Evolutionary conservation across 129 eudicot genomes (phyloP).

Genomic region (Chrysanthemum lavandulifolium): DNA sequence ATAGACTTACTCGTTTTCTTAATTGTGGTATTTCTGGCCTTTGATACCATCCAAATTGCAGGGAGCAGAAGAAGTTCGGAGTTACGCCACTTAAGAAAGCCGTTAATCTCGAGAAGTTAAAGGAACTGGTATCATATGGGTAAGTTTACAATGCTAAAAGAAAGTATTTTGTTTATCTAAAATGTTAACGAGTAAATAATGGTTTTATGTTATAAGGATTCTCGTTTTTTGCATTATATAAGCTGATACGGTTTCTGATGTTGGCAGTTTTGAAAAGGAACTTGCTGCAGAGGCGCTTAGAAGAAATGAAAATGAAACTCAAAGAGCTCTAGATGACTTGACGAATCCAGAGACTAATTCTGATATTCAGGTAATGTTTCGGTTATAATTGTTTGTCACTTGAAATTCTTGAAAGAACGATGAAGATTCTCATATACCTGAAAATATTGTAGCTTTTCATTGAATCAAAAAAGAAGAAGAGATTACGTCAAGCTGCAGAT

Average conservation of each 20-base stretch:
- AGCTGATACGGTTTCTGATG: slow-evolving; percentile 9
- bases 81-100: slow-evolving; percentile 73
- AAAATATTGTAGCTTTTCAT: slow-evolving; percentile 54
- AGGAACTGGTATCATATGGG: slow-evolving; percentile 69
- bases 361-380: slow-evolving; percentile 55
- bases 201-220: too few relatives aligned
- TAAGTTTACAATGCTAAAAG: slow-evolving; percentile 28
- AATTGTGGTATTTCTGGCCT: not conserved
- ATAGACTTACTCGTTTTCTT: not conserved
- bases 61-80: slow-evolving; percentile 93
- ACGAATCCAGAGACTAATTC: slow-evolving; percentile 80
- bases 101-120: slow-evolving; percentile 65
- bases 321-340: slow-evolving; percentile 82
- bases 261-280: slow-evolving; percentile 68
- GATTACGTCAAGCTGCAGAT: slow-evolving; percentile 41
- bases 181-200: too few relatives aligned
- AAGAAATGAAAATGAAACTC: slow-evolving; percentile 84
- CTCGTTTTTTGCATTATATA: not conserved
- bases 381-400: not conserved
- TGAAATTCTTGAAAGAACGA: not conserved
- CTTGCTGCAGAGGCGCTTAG: slow-evolving; percentile 94
- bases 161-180: too few relatives aligned
- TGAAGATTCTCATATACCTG: not conserved
- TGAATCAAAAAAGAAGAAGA: slow-evolving; percentile 70
- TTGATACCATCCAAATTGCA: slow-evolving; percentile 26